A percentile compares a stretch with the other conserved stretches of the same genome.
phyloP scores from a whole-genome alignment of 1,139 yeast genomes.

The Saccharomyces hybrid region DNA sequence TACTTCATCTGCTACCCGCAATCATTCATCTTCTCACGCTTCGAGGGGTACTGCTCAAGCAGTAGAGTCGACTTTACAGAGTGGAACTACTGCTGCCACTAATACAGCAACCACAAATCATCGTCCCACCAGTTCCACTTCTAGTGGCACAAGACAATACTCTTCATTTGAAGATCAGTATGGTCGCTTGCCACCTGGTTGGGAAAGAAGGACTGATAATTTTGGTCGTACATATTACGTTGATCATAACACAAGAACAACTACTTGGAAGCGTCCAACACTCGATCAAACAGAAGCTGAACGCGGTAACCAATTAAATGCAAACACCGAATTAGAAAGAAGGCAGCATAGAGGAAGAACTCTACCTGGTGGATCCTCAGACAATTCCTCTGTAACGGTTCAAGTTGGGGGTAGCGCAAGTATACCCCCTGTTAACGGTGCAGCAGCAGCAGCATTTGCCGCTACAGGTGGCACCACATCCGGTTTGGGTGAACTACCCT shows the following conservation, averaged over 20 bases:
- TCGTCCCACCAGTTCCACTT: background rate
- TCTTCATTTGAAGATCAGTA: slow-evolving; percentile 94
- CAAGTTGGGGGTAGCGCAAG: slow-evolving; percentile 34
- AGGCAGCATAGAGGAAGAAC: slow-evolving; percentile 88
- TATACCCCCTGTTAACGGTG: slow-evolving; percentile 49
- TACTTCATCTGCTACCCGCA: slow-evolving; percentile 5
- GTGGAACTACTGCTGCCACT: slow-evolving; percentile 20
- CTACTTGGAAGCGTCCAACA: slow-evolving; percentile 97
- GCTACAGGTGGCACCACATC: slow-evolving; percentile 90
- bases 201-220: slow-evolving; percentile 97
- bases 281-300: slow-evolving; percentile 61
- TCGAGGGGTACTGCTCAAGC: slow-evolving; percentile 23
- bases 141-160: slow-evolving; percentile 47
- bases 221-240: slow-evolving; percentile 96
- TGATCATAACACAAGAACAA: slow-evolving; percentile 93
- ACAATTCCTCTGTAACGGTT: slow-evolving; percentile 31
- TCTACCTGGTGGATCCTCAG: slow-evolving; percentile 60
- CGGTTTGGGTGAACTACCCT: slow-evolving; percentile 92
- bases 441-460: slow-evolving; percentile 72
- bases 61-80: slow-evolving; percentile 24
- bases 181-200: slow-evolving; percentile 94
- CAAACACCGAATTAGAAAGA: slow-evolving; percentile 76
- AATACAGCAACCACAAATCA: slow-evolving; percentile 13
- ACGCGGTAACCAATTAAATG: slow-evolving; percentile 47
- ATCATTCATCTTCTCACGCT: slow-evolving; percentile 7